These are phyloP conservation scores for Annulohypoxylon maeteangense DNA, from an alignment of 495 filamentous ascomycete species.

Conservation along the genomic window DNA sequence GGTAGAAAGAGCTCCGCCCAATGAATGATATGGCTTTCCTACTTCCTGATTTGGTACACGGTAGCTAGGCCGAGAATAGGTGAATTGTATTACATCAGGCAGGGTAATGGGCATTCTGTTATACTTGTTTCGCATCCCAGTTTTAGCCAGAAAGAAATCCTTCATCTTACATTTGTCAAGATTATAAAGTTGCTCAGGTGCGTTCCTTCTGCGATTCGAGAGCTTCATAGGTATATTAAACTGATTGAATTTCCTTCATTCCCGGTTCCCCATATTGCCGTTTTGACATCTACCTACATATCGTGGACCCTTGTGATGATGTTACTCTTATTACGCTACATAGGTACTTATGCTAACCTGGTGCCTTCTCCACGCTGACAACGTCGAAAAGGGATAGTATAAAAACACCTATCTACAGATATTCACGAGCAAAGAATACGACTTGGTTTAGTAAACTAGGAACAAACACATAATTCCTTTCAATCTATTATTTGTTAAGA, in stretches of 20 bases:
- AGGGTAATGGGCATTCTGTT: slow-evolving; percentile 26
- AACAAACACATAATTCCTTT: neutral
- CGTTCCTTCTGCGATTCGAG: neutral
- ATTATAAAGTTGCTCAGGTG: neutral
- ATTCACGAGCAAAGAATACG: no score
- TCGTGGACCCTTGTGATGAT: no score
- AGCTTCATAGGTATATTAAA: neutral
- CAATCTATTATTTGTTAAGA: neutral
- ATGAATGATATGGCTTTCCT: slow-evolving; percentile 12
- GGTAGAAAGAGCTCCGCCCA: slow-evolving; percentile 10
- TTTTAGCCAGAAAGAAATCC: slow-evolving; percentile 16
- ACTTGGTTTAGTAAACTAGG: no score
- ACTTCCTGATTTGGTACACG: slow-evolving; percentile 28
- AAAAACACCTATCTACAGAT: no score
- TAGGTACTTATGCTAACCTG: no score
- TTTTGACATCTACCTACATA: no score
- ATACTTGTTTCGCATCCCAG: slow-evolving; percentile 17
- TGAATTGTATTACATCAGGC: slow-evolving; percentile 30
- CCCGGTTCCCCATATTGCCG: no score
- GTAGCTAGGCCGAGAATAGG: slow-evolving; percentile 18
- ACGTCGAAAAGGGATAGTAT: no score
- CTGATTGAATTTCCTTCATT: no score
- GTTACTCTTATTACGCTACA: neutral
- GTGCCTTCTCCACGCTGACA: no score
- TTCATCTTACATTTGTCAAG: slow-evolving; percentile 10